These are phyloP conservation scores for Kurtzmaniella quercitrusa DNA, from an alignment of 1,139 yeast species.

Conservation along the genomic window DNA sequence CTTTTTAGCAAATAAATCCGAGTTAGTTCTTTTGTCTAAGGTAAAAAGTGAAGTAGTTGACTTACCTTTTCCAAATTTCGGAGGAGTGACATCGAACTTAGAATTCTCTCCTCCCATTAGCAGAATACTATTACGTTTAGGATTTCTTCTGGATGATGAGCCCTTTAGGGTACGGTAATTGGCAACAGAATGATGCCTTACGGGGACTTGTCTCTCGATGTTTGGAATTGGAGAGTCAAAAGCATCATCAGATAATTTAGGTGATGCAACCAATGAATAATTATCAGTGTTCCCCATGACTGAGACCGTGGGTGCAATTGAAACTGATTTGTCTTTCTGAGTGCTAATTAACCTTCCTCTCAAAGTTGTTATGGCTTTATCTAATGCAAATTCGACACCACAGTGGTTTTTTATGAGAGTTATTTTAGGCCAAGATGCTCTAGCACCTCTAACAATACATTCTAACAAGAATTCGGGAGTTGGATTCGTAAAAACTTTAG, in stretches of 20 bases:
- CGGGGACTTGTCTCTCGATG: slow-evolving; percentile 2
- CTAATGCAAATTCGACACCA: slow-evolving; percentile 83
- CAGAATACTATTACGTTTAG: slow-evolving; percentile 6
- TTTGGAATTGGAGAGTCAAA: slow-evolving; percentile 3
- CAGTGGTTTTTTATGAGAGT: slow-evolving; percentile 84
- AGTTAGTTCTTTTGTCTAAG: neutral
- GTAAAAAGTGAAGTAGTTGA: slow-evolving; percentile 6
- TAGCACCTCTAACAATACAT: slow-evolving; percentile 76
- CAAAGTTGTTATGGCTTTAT: slow-evolving; percentile 64
- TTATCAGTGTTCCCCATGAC: slow-evolving; percentile 2
- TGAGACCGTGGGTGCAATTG: slow-evolving; percentile 2
- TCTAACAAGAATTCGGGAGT: slow-evolving; percentile 67
- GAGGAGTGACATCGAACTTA: neutral
- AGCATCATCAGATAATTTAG: slow-evolving; percentile 15
- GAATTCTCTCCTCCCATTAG: neutral
- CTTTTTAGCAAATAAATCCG: neutral
- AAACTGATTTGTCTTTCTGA: slow-evolving; percentile 7
- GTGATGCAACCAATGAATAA: slow-evolving; percentile 22
- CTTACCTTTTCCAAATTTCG: slow-evolving; percentile 3
- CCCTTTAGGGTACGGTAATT: neutral
- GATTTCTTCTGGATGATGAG: neutral
- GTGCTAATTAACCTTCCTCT: slow-evolving; percentile 59
- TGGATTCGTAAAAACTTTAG: slow-evolving; percentile 72
- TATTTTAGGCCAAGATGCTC: slow-evolving; percentile 91
- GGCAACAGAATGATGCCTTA: neutral